Evolutionary conservation across 495 filamentous ascomycete genomes (phyloP), one percentile per base, ranked within the genome.

Genomic region (Staphylotrichum tortipilum): DNA sequence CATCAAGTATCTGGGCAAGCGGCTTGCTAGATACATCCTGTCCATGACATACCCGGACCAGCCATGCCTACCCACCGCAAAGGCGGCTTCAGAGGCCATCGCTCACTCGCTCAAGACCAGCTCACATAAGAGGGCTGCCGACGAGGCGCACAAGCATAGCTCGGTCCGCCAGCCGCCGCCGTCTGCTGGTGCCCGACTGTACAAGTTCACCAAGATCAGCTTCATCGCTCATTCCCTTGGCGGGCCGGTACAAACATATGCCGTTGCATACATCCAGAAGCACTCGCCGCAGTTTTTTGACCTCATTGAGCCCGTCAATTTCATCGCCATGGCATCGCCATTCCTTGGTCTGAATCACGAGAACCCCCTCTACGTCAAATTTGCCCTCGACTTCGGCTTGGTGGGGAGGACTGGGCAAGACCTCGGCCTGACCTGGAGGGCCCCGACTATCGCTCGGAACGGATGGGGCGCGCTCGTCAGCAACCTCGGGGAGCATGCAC

Each of bases 221-320:
- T 96, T 98, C 61, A 78, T 98, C 52, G 91, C 80, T 1, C 92
- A 98, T 63, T 96, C 91, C 5, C 78, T 98, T 2, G 92, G 92
- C 28, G 92, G 92, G 0, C 69, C 96, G 31, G 74, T 94, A 30
- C 92, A 98, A 66, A 94, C 83, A 2, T 98, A 98, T 66, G 92
- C 92, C 3, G 85, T 98, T 41, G 92, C 91, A 30, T 98, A 97
- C 67, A 96, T 98, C 24, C 85, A 94, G 52, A 97, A 97, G 59
- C 88, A 98, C 59, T 91, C 86, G 1, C 94, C 92, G 0, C 70
- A 80, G 19, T 97, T 98, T 62, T 98, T 97, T 57, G 79, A 89
- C 23, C 70, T 80, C 2, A 94, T 95, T 54, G 80, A 79, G 55
- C 92, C 94, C 0, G 75, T 96, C 62, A 97, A 95, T 59, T 98